These are phyloP conservation scores for Westerdykella aurantiaca DNA, from an alignment of 2,329 filamentous ascomycete species.

Conservation along the genomic window DNA sequence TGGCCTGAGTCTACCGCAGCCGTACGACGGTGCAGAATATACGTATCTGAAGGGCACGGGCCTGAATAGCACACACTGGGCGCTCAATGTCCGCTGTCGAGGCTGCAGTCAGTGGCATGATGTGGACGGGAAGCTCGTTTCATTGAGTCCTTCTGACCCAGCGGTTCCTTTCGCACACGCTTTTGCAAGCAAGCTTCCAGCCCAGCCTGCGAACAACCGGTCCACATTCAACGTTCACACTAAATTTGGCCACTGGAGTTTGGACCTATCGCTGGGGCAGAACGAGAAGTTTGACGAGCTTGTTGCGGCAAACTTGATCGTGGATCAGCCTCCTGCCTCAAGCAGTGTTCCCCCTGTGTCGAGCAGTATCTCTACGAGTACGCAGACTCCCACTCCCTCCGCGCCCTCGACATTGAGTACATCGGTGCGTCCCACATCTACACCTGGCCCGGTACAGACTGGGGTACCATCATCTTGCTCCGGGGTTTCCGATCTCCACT, in stretches of 20 bases:
- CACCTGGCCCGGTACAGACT: conserved; percentile 13
- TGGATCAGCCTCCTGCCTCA: conserved; percentile 11
- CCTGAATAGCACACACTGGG: conserved; percentile 29
- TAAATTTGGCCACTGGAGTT: conserved; percentile 22
- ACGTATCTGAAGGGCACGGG: conserved; percentile 28
- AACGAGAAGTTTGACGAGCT: conserved; percentile 22
- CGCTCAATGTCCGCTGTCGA: conserved; percentile 24
- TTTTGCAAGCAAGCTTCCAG: conserved; percentile 13
- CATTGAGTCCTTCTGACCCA: conserved; percentile 14
- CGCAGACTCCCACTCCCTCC: conserved; percentile 6
- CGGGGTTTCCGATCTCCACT: conserved; percentile 15
- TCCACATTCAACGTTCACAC: conserved; percentile 29
- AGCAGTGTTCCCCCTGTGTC: not conserved
- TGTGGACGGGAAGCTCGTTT: conserved; percentile 18
- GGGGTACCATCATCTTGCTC: conserved; percentile 17
- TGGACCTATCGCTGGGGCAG: conserved; percentile 20
- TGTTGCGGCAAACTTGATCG: conserved; percentile 19
- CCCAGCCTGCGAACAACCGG: conserved; percentile 25
- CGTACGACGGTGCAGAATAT: conserved; percentile 23
- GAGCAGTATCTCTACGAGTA: conserved; percentile 7
- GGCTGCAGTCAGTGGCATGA: conserved; percentile 28
- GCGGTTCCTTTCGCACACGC: conserved; percentile 23
- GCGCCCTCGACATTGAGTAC: conserved; percentile 14
- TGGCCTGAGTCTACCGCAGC: conserved; percentile 25
- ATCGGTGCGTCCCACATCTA: conserved; percentile 5